Percentiles rank a stretch among this genome's conserved stretches.
phyloP scores from a whole-genome alignment of 2,329 filamentous ascomycete species.

The Apiospora saccharicola region DNA sequence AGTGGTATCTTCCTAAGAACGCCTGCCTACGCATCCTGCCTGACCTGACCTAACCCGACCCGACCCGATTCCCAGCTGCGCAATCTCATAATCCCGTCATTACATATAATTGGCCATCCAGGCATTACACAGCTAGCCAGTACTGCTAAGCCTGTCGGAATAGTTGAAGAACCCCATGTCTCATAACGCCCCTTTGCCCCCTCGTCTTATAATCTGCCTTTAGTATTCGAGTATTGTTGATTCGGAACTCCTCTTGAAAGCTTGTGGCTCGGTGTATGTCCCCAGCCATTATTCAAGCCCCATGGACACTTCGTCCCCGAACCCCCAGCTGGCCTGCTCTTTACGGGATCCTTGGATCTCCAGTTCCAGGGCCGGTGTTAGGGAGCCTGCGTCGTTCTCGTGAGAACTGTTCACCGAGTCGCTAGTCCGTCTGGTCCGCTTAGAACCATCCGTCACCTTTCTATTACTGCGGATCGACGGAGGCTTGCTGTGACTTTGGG shows the following conservation, averaged over 20 bases:
- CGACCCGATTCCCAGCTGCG: background rate
- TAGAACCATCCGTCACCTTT: conserved; percentile 40
- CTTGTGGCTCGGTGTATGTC: background rate
- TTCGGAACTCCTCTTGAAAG: background rate
- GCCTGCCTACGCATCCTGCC: conserved; percentile 1
- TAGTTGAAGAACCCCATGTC: background rate
- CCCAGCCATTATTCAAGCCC: conserved; percentile 45
- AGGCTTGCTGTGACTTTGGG: conserved; percentile 30
- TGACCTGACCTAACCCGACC: background rate
- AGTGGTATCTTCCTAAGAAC: conserved; percentile 19
- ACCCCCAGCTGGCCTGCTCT: conserved; percentile 73
- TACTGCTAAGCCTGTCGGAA: background rate
- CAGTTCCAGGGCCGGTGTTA: conserved; percentile 51
- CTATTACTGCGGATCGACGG: conserved; percentile 31
- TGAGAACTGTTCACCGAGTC: conserved; percentile 48
- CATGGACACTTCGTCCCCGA: conserved; percentile 87
- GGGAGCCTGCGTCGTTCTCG: conserved; percentile 38
- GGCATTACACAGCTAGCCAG: background rate
- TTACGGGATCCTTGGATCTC: conserved; percentile 60
- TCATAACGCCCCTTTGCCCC: background rate
- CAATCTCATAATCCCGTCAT: background rate
- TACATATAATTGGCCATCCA: background rate
- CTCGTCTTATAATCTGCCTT: background rate
- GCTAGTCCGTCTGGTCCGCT: conserved; percentile 50
- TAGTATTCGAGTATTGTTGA: background rate